A percentile compares a stretch with the other conserved stretches of the same genome.
Conservation (phyloP, 2,329 filamentous ascomycete genomes). For the Ceratocystiopsis minuta region DNA sequence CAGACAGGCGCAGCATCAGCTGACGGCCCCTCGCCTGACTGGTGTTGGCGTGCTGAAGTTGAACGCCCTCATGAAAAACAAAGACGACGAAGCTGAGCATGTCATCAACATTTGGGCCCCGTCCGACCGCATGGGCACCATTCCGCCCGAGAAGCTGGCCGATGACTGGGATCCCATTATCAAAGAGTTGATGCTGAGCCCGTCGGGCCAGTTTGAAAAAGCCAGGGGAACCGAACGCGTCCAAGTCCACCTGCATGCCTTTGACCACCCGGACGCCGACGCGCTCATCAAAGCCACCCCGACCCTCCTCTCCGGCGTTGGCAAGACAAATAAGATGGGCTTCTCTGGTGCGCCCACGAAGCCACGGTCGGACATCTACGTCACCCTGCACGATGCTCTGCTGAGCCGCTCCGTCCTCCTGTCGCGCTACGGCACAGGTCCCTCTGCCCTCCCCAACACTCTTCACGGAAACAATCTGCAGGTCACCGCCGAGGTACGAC, state of each 20-base stretch:
- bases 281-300: constrained; percentile 70
- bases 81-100: constrained; percentile 55
- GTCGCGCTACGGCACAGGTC: constrained; percentile 53
- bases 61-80: constrained; percentile 54
- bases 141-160: constrained; percentile 36
- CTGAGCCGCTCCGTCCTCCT: constrained; percentile 56
- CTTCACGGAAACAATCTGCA: constrained; percentile 60
- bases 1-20: constrained; percentile 9
- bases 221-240: constrained; percentile 57
- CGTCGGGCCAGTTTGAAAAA: constrained; percentile 56
- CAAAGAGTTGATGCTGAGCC: constrained; percentile 52
- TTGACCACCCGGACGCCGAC: constrained; percentile 62
- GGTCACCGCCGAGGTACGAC: constrained; percentile 74
- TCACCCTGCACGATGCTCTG: constrained; percentile 66
- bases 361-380: constrained; percentile 81
- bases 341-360: constrained; percentile 86
- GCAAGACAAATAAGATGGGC: constrained; percentile 72
- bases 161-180: constrained; percentile 61
- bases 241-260: constrained; percentile 62
- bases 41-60: constrained; percentile 65
- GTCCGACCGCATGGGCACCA: constrained; percentile 25
- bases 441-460: constrained; percentile 47
- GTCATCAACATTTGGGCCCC: constrained; percentile 63
- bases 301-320: constrained; percentile 66
- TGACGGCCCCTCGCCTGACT: constrained; percentile 46